phyloP scores from a whole-genome alignment of 768 basidiomycete genomes.

The Lactarius indigo region DNA sequence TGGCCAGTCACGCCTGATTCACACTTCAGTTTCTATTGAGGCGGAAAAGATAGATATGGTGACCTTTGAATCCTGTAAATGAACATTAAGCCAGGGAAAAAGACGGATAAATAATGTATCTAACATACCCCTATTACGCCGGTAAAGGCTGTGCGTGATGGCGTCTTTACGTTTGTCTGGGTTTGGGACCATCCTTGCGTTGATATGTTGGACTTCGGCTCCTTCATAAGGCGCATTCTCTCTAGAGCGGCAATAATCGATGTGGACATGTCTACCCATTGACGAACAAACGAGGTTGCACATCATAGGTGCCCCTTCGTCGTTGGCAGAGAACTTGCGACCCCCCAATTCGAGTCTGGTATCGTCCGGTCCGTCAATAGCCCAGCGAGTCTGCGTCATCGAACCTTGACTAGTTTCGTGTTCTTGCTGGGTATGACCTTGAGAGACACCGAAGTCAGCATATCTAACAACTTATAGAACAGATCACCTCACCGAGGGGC shows the following conservation, averaged over 20 bases:
- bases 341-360: conserved; percentile 51
- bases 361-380: conserved; percentile 51
- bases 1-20: no score
- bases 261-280: conserved; percentile 56
- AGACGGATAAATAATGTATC: conserved; percentile 11
- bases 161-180: conserved; percentile 49
- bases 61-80: conserved; percentile 51
- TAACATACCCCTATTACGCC: conserved; percentile 52
- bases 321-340: conserved; percentile 48
- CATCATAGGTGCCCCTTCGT: conserved; percentile 61
- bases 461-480: not conserved
- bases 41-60: not conserved
- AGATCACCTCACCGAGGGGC: conserved; percentile 42
- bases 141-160: conserved; percentile 51
- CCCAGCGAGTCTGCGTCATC: conserved; percentile 58
- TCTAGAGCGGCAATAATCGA: conserved; percentile 51
- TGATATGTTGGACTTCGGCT: conserved; percentile 46
- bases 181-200: conserved; percentile 41
- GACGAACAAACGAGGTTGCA: conserved; percentile 54
- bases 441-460: not conserved
- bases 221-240: conserved; percentile 39
- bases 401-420: conserved; percentile 64
- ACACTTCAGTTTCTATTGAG: not conserved
- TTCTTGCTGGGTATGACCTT: conserved; percentile 57
- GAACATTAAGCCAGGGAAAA: not conserved